Conservation (phyloP, 208 protist genomes). For the Tritrichomonas musculus region DNA sequence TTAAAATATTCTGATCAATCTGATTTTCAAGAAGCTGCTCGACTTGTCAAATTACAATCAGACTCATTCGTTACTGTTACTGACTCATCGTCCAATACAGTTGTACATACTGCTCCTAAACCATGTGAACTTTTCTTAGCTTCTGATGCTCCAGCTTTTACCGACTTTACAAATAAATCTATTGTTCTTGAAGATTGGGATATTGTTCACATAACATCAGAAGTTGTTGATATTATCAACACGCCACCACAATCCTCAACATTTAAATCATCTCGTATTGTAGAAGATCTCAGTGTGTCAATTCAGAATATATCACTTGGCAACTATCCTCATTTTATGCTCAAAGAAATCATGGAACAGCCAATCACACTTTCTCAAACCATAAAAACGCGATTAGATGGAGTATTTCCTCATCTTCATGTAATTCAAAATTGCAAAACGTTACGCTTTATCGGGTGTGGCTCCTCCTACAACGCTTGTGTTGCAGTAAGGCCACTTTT, state of each 20-base stretch:
- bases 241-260: neutral
- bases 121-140: slow-evolving; percentile 20
- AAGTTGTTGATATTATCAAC: slow-evolving; percentile 46
- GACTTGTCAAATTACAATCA: neutral
- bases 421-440: neutral
- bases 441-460: neutral
- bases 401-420: neutral
- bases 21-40: neutral
- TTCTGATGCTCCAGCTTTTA: slow-evolving; percentile 47
- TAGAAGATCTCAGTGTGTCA: neutral
- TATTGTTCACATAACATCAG: slow-evolving; percentile 55
- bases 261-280: neutral
- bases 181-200: slow-evolving; percentile 61
- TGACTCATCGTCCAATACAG: neutral
- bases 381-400: neutral
- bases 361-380: slow-evolving; percentile 50
- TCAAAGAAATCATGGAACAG: slow-evolving; percentile 64
- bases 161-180: slow-evolving; percentile 55
- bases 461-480: neutral
- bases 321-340: neutral
- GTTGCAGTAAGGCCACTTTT: neutral
- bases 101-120: neutral
- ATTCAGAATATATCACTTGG: neutral
- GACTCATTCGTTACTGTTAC: neutral
- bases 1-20: slow-evolving; percentile 34